Percentiles rank a stretch among this genome's conserved stretches.
These are phyloP conservation scores for Fusarium acutatum DNA, from an alignment of 2,329 filamentous ascomycete species.

Conservation along the genomic window DNA sequence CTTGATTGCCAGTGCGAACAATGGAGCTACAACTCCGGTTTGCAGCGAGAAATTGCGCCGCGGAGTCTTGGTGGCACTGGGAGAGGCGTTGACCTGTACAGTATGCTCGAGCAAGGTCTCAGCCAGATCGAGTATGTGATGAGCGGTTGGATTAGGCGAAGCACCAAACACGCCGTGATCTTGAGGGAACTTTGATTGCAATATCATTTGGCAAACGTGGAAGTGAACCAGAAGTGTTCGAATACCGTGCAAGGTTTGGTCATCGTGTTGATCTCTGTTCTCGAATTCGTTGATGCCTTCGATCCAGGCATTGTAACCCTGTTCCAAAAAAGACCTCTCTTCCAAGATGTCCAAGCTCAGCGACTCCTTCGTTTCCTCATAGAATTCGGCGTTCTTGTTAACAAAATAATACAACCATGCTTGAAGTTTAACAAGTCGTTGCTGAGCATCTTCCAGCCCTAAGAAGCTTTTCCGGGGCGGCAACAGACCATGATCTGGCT, in stretches of 20 bases:
- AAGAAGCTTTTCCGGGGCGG: neutral
- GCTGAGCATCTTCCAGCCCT: neutral
- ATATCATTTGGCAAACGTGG: conserved; percentile 8
- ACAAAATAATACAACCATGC: conserved; percentile 22
- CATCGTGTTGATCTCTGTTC: neutral
- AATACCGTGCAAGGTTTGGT: neutral
- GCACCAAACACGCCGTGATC: conserved; percentile 1
- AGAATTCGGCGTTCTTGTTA: neutral
- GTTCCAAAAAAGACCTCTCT: neutral
- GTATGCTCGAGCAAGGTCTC: conserved; percentile 7
- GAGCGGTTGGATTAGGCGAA: conserved; percentile 5
- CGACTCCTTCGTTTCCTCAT: neutral
- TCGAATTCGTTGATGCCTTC: neutral
- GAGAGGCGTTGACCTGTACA: neutral
- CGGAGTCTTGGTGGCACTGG: neutral
- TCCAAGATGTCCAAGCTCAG: neutral
- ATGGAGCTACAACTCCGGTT: conserved; percentile 24
- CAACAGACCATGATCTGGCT: neutral
- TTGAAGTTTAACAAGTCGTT: conserved; percentile 12
- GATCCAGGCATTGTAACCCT: neutral
- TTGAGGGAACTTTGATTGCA: conserved; percentile 13
- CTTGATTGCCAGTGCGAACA: conserved; percentile 27
- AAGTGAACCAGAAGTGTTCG: conserved; percentile 17
- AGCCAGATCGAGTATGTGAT: conserved; percentile 1
- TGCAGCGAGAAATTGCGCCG: conserved; percentile 28